Evolutionary conservation across 495 filamentous ascomycete species (phyloP).

Genomic region (Penicillium bialowiezense): DNA sequence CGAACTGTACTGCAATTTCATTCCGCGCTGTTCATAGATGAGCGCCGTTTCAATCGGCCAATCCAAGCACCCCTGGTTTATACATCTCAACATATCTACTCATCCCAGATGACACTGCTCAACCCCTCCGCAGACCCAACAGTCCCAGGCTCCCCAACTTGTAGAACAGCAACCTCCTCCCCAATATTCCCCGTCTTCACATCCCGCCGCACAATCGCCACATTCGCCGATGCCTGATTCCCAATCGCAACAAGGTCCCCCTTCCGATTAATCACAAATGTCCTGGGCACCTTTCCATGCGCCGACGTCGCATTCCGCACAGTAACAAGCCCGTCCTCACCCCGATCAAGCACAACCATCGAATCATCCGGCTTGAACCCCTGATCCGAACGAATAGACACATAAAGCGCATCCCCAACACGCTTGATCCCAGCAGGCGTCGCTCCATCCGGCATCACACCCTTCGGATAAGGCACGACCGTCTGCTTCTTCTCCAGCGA

Average conservation of each 20-base stretch:
- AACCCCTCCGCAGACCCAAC: conserved; percentile 44
- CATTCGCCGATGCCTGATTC: conserved; percentile 56
- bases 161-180: conserved; percentile 42
- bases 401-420: conserved; percentile 27
- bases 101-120: conserved; percentile 61
- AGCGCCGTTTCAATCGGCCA: not conserved
- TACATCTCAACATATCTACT: conserved; percentile 31
- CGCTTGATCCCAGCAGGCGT: conserved; percentile 38
- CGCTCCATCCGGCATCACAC: conserved; percentile 28
- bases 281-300: conserved; percentile 59
- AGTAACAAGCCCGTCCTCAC: conserved; percentile 44
- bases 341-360: conserved; percentile 31
- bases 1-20: conserved; percentile 13
- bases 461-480: conserved; percentile 27
- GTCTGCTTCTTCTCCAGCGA: conserved; percentile 37
- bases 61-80: not conserved
- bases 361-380: conserved; percentile 33
- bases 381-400: conserved; percentile 44
- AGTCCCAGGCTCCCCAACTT: conserved; percentile 31
- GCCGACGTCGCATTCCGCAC: conserved; percentile 52
- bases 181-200: conserved; percentile 52
- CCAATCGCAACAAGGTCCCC: conserved; percentile 61
- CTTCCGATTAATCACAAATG: conserved; percentile 62
- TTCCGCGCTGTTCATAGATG: conserved; percentile 5
- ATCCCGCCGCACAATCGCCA: conserved; percentile 60